phyloP scores from a whole-genome alignment of 2,329 filamentous ascomycete genomes.

The Hortaea werneckii region DNA sequence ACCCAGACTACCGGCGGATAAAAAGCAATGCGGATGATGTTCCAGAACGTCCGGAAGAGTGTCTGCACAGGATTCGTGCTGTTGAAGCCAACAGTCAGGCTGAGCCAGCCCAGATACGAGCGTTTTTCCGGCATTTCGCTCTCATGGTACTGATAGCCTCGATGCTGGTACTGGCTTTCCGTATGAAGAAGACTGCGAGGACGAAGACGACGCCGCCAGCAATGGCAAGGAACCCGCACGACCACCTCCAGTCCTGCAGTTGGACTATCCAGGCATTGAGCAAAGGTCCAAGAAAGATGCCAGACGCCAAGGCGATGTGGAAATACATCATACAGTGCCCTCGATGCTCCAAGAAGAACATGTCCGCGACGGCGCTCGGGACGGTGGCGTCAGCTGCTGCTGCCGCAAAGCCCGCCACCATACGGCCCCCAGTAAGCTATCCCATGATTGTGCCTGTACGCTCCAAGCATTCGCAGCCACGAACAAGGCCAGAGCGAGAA shows the following conservation, averaged over 20 bases:
- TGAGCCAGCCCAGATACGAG: constrained; percentile 9
- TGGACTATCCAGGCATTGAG: constrained; percentile 23
- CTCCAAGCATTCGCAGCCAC: constrained; percentile 29
- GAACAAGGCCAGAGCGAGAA: constrained; percentile 25
- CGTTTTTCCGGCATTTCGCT: constrained; percentile 4
- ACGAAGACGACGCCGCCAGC: constrained; percentile 16
- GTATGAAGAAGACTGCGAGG: constrained; percentile 15
- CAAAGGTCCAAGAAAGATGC: constrained; percentile 29
- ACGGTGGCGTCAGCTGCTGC: constrained; percentile 29
- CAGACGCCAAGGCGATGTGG: constrained; percentile 26
- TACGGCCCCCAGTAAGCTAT: constrained; percentile 17
- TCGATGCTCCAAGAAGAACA: constrained; percentile 26
- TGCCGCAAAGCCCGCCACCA: constrained; percentile 19
- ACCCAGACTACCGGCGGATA: constrained; percentile 17
- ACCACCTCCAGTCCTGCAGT: constrained; percentile 18
- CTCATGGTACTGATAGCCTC: constrained; percentile 2
- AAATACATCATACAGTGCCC: constrained; percentile 32
- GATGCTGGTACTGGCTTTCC: constrained; percentile 17
- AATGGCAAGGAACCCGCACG: constrained; percentile 19
- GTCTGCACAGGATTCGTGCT: constrained; percentile 5
- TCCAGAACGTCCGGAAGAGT: constrained; percentile 12
- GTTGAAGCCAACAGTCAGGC: constrained; percentile 10
- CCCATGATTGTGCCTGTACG: constrained; percentile 15
- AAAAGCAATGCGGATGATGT: constrained; percentile 14
- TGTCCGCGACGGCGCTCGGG: constrained; percentile 27